phyloP scores from a whole-genome alignment of 371 early-diverging fungal genomes.

The Haplosporangium sp. region DNA sequence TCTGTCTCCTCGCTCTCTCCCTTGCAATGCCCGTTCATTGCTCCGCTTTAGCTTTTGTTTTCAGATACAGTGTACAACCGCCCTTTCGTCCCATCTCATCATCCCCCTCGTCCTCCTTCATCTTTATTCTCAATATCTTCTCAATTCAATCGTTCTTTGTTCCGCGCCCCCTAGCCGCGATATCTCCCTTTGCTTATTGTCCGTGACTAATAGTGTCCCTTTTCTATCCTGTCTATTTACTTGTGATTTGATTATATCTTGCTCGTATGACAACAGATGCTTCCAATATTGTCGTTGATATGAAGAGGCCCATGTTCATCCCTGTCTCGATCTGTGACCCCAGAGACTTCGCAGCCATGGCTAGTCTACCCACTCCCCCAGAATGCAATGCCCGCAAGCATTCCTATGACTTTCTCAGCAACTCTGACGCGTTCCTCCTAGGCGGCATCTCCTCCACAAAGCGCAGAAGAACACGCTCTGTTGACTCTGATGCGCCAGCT shows the following conservation, averaged over 20 bases:
- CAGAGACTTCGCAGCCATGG: slow-evolving; percentile 42
- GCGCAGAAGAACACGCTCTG: slow-evolving; percentile 41
- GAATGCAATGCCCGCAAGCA: slow-evolving; percentile 54
- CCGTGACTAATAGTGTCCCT: slow-evolving; percentile 17
- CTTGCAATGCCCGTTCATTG: slow-evolving; percentile 1
- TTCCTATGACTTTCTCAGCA: slow-evolving; percentile 49
- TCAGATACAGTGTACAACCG: too few species aligned
- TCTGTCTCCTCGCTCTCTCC: not conserved
- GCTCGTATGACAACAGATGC: too few species aligned
- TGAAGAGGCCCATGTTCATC: slow-evolving; percentile 57
- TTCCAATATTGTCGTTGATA: slow-evolving; percentile 43
- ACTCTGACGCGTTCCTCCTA: slow-evolving; percentile 45
- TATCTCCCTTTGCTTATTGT: slow-evolving; percentile 3
- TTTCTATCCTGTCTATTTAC: slow-evolving; percentile 20
- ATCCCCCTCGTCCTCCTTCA: not conserved
- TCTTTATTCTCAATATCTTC: not conserved
- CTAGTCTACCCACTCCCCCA: slow-evolving; percentile 49
- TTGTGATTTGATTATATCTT: too few species aligned
- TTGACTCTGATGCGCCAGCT: slow-evolving; percentile 41
- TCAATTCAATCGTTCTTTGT: too few species aligned
- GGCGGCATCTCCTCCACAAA: slow-evolving; percentile 49
- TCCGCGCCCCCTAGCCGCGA: too few species aligned
- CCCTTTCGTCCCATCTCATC: slow-evolving; percentile 6
- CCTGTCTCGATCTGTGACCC: slow-evolving; percentile 55
- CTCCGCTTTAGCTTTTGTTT: slow-evolving; percentile 5